Evolutionary conservation across 371 early-diverging fungal species (phyloP).

Genomic region (Mortierella sp.): DNA sequence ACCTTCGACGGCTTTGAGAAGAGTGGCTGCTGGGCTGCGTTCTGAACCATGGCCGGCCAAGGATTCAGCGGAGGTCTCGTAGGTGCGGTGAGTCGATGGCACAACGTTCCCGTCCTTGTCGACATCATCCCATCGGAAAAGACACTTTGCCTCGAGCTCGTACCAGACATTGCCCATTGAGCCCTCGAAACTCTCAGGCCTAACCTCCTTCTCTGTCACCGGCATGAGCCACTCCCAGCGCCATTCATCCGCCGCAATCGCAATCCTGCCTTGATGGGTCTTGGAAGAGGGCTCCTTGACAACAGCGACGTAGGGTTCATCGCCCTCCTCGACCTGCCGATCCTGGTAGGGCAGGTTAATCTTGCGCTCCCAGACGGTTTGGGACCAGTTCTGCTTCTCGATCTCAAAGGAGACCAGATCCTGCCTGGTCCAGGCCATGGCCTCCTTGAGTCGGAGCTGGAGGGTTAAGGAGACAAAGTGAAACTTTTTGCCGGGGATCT

Average conservation of each 20-base stretch:
- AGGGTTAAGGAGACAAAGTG: conserved; percentile 47
- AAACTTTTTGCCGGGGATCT: conserved; percentile 35
- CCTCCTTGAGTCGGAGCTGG: conserved; percentile 44
- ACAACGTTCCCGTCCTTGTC: conserved; percentile 32
- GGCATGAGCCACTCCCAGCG: conserved; percentile 55
- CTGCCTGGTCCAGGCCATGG: conserved; percentile 48
- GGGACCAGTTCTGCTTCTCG: conserved; percentile 46
- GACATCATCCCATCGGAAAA: conserved; percentile 51
- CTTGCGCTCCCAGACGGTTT: conserved; percentile 50
- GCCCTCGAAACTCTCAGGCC: conserved; percentile 53
- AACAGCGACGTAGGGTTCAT: conserved; percentile 24
- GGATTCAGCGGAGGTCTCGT: not conserved
- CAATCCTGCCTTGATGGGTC: conserved; percentile 7
- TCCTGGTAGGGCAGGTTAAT: conserved; percentile 36
- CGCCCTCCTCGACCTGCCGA: conserved; percentile 37
- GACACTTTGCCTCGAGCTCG: conserved; percentile 52
- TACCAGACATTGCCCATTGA: conserved; percentile 57
- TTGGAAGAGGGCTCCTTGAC: conserved; percentile 37
- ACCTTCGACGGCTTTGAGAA: conserved; percentile 4
- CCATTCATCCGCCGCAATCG: conserved; percentile 48
- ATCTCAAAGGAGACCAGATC: conserved; percentile 48
- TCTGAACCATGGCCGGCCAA: not conserved
- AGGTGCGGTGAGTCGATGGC: not conserved
- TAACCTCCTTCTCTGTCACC: conserved; percentile 36
- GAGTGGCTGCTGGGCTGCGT: not conserved